These are phyloP conservation scores for Rossbeevera mucosa DNA, from an alignment of 768 basidiomycete species.

Conservation along the genomic window DNA sequence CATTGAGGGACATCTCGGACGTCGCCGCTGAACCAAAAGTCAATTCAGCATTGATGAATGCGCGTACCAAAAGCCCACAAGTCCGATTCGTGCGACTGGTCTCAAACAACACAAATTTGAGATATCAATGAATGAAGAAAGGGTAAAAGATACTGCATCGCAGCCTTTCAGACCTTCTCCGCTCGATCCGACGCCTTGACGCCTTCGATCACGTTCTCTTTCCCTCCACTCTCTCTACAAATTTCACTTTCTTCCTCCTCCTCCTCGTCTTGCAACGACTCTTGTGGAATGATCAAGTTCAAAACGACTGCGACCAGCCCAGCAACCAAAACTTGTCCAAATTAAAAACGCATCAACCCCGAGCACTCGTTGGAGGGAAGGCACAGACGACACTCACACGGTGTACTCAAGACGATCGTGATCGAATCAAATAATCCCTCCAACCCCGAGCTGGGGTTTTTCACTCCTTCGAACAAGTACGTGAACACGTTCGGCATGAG, in stretches of 20 bases:
- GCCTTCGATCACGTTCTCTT: conserved; percentile 20
- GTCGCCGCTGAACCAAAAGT: too few relatives aligned
- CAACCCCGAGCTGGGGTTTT: conserved; percentile 48
- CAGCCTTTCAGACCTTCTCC: neutral
- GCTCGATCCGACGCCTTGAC: conserved; percentile 16
- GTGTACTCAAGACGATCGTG: conserved; percentile 75
- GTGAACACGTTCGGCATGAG: conserved; percentile 62
- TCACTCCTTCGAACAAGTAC: conserved; percentile 64
- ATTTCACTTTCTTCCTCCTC: conserved; percentile 9
- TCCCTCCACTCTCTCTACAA: neutral
- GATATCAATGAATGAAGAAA: neutral
- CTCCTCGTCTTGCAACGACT: conserved; percentile 19
- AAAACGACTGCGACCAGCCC: conserved; percentile 57
- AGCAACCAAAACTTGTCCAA: conserved; percentile 44
- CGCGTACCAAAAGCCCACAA: neutral
- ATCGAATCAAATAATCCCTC: conserved; percentile 72
- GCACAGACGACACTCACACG: conserved; percentile 51
- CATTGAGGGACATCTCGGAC: too few relatives aligned
- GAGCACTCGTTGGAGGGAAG: neutral
- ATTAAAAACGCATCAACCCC: neutral
- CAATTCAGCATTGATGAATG: neutral
- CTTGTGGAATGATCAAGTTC: conserved; percentile 51
- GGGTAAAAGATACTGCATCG: neutral
- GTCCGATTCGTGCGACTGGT: neutral
- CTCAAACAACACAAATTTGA: neutral